Conservation (phyloP, 805 yeast species). For the Lachancea lanzarotensis region DNA sequence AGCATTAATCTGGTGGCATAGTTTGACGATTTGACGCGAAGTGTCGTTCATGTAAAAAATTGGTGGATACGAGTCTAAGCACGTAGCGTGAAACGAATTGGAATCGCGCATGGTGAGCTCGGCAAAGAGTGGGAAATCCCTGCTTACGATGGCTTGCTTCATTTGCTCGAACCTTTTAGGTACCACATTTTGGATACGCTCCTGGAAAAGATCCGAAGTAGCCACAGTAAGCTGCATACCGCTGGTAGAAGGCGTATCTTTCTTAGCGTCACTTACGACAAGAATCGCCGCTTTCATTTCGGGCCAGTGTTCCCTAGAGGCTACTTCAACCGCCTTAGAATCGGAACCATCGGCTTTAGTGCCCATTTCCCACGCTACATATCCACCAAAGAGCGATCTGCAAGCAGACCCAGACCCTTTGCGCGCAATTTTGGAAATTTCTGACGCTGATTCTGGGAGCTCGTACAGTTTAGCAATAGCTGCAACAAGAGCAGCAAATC, state of each 20-base stretch:
- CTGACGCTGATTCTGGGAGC: constrained; percentile 79
- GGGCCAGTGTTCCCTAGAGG: constrained; percentile 85
- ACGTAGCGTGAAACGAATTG: constrained; percentile 96
- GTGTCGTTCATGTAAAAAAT: constrained; percentile 91
- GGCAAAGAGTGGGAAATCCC: constrained; percentile 76
- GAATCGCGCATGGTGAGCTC: constrained; percentile 94
- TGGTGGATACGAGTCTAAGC: constrained; percentile 92
- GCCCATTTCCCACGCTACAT: constrained; percentile 99
- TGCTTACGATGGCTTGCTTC: constrained; percentile 67
- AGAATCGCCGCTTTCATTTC: constrained; percentile 84
- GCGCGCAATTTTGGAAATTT: constrained; percentile 88
- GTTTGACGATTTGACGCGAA: constrained; percentile 71
- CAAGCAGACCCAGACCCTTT: constrained; percentile 99
- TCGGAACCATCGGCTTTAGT: constrained; percentile 66
- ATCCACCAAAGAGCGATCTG: constrained; percentile 94
- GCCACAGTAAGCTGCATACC: constrained; percentile 96
- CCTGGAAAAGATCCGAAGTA: constrained; percentile 78
- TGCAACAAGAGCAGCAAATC: constrained; percentile 90
- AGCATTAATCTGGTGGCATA: constrained; percentile 72
- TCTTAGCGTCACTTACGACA: constrained; percentile 88
- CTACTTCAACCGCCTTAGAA: constrained; percentile 89
- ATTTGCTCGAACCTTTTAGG: constrained; percentile 79
- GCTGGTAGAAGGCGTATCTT: constrained; percentile 88
- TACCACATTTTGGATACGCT: constrained; percentile 75
- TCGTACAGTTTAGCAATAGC: constrained; percentile 82